phyloP scores from a whole-genome alignment of 768 basidiomycete species.

The Mycena sanguinolenta region DNA sequence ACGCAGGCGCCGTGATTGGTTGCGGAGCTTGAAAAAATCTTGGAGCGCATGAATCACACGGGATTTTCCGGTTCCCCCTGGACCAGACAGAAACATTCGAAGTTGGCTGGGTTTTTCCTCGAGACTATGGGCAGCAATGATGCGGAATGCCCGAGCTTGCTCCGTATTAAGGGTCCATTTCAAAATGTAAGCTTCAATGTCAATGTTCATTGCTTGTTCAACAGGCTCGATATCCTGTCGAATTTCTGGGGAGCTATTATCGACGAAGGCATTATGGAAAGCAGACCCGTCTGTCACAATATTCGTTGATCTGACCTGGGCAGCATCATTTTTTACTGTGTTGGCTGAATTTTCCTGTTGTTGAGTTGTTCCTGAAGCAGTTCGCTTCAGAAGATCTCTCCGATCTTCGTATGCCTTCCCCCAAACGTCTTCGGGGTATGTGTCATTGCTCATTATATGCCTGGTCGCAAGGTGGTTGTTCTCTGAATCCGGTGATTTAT shows the following conservation, averaged over 20 bases:
- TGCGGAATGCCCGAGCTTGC: conserved; percentile 49
- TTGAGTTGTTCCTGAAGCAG: conserved; percentile 1
- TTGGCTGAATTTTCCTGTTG: too few relatives aligned
- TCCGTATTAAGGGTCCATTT: conserved; percentile 51
- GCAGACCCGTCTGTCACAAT: conserved; percentile 12
- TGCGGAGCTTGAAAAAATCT: conserved; percentile 44
- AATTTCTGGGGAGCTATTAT: conserved; percentile 3
- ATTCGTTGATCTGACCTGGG: neutral
- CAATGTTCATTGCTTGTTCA: conserved; percentile 18
- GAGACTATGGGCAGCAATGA: conserved; percentile 46
- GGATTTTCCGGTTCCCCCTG: conserved; percentile 61
- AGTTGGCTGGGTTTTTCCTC: conserved; percentile 37
- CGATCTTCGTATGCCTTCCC: conserved; percentile 33
- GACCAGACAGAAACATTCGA: conserved; percentile 52
- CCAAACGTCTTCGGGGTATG: conserved; percentile 32
- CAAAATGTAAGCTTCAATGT: conserved; percentile 36
- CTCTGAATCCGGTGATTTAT: too few relatives aligned
- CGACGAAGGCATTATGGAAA: neutral
- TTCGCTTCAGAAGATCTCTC: conserved; percentile 25
- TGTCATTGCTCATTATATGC: neutral
- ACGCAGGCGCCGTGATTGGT: conserved; percentile 43
- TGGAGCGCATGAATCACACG: conserved; percentile 51
- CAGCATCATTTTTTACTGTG: neutral
- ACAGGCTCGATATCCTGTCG: conserved; percentile 4
- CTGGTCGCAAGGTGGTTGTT: too few relatives aligned